These are phyloP conservation scores for Ceratorhiza oryzae-sativae DNA, from an alignment of 1,284 basidiomycete species.

Conservation along the genomic window DNA sequence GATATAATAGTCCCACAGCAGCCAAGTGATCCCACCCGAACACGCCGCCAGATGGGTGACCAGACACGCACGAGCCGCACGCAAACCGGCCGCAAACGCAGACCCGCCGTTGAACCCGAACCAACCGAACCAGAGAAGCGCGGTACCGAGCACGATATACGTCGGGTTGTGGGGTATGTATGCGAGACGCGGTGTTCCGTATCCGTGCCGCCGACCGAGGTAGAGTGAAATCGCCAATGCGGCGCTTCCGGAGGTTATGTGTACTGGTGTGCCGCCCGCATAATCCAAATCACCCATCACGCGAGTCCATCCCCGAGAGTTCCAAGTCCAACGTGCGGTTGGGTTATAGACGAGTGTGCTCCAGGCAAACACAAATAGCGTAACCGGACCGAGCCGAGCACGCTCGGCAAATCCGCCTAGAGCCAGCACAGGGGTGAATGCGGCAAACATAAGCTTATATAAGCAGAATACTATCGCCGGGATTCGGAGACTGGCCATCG, in stretches of 20 bases:
- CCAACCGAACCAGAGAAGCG: constrained; percentile 90
- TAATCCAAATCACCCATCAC: constrained; percentile 92
- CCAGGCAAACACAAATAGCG: constrained; percentile 90
- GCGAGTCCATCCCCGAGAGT: constrained; percentile 81
- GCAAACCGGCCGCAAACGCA: constrained; percentile 89
- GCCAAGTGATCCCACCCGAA: constrained; percentile 43
- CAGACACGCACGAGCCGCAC: too few relatives aligned
- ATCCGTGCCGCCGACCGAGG: constrained; percentile 71
- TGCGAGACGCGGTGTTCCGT: constrained; percentile 82
- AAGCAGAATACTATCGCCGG: constrained; percentile 81
- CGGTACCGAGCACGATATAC: constrained; percentile 85
- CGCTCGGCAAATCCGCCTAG: constrained; percentile 87
- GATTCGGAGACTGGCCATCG: constrained; percentile 75
- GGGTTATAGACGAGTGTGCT: constrained; percentile 84
- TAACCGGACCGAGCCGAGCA: constrained; percentile 84
- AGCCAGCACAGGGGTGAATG: constrained; percentile 51
- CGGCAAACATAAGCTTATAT: constrained; percentile 91
- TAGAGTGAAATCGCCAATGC: constrained; percentile 91
- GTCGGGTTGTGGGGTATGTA: constrained; percentile 95
- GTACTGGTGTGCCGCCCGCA: constrained; percentile 89
- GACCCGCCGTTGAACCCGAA: constrained; percentile 64
- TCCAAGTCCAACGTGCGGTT: constrained; percentile 81
- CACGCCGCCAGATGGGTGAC: too few relatives aligned
- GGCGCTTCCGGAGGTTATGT: constrained; percentile 88
- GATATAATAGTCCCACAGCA: constrained; percentile 50